phyloP scores from a whole-genome alignment of 202 grass and related monocot genomes.

The Carex sylvatica region DNA sequence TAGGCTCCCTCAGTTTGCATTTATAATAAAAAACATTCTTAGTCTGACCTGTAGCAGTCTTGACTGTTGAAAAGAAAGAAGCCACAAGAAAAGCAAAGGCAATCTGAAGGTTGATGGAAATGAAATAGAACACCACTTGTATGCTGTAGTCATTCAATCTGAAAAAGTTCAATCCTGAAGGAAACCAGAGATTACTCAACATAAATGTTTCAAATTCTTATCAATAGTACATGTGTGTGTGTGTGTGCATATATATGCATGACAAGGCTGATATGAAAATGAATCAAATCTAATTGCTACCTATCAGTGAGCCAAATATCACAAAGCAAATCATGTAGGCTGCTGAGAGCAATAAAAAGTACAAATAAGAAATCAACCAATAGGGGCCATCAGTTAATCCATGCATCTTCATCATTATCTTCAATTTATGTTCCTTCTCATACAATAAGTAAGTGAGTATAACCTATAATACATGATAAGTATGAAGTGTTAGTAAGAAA shows the following conservation, averaged over 20 bases:
- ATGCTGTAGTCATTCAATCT: conserved; percentile 37
- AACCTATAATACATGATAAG: conserved; percentile 40
- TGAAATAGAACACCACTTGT: conserved; percentile 52
- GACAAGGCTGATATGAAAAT: conserved; percentile 15
- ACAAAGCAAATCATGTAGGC: conserved; percentile 76
- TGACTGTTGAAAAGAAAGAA: conserved; percentile 51
- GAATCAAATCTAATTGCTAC: too few species aligned
- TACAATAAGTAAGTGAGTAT: conserved; percentile 57
- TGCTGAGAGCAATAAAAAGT: conserved; percentile 65
- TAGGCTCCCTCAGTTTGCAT: neutral
- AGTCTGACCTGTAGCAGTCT: conserved; percentile 57
- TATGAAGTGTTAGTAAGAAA: neutral
- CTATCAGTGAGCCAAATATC: conserved; percentile 85
- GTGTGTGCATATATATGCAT: too few species aligned
- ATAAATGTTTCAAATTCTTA: neutral
- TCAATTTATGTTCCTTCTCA: conserved; percentile 68
- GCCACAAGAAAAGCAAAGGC: conserved; percentile 58
- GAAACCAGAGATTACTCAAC: conserved; percentile 18
- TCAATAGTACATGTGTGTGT: too few species aligned
- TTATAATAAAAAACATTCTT: too few species aligned
- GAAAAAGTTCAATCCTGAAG: conserved; percentile 53
- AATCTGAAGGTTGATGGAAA: conserved; percentile 62
- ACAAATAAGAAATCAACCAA: conserved; percentile 63
- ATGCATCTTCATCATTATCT: conserved; percentile 83
- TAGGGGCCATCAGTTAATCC: conserved; percentile 61